A percentile compares a stretch with the other conserved stretches of the same genome.
Evolutionary conservation across 1,284 basidiomycete genomes (phyloP).

Genomic region (Phellinidium pouzarii): DNA sequence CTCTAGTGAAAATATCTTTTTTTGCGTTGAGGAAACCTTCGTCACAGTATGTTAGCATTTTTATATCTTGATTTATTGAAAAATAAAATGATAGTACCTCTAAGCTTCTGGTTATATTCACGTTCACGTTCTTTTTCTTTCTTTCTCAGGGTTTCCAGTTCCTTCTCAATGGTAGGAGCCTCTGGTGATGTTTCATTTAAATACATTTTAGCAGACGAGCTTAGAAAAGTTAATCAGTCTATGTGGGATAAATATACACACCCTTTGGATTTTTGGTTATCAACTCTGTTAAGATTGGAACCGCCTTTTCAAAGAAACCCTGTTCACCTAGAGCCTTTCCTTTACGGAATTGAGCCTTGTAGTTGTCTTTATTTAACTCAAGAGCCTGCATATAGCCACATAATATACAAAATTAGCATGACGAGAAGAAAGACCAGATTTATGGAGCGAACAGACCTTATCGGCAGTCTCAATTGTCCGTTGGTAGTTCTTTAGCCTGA

Average conservation of each 20-base stretch:
- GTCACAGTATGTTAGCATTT: not conserved
- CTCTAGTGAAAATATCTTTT: conserved; percentile 10
- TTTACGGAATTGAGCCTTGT: conserved; percentile 73
- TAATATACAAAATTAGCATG: not conserved
- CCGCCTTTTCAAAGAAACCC: conserved; percentile 67
- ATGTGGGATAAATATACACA: conserved; percentile 24
- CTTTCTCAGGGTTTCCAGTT: conserved; percentile 49
- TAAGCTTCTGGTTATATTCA: conserved; percentile 61
- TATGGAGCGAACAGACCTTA: too few species aligned
- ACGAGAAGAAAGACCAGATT: not conserved
- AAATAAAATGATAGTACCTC: conserved; percentile 39
- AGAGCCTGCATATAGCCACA: conserved; percentile 43
- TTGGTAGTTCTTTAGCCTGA: conserved; percentile 71
- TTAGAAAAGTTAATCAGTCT: not conserved
- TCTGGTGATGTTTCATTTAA: conserved; percentile 34
- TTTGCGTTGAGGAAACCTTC: conserved; percentile 15
- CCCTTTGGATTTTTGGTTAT: conserved; percentile 55
- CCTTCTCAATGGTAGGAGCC: conserved; percentile 47
- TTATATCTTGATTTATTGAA: not conserved
- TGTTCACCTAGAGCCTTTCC: conserved; percentile 70
- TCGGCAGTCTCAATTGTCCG: conserved; percentile 70
- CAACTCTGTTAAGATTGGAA: conserved; percentile 55
- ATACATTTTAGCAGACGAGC: not conserved
- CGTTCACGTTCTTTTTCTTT: conserved; percentile 61
- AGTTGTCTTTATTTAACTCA: conserved; percentile 63